phyloP scores from a whole-genome alignment of 176 grass and related monocot species.

The Saccharum officinarum region DNA sequence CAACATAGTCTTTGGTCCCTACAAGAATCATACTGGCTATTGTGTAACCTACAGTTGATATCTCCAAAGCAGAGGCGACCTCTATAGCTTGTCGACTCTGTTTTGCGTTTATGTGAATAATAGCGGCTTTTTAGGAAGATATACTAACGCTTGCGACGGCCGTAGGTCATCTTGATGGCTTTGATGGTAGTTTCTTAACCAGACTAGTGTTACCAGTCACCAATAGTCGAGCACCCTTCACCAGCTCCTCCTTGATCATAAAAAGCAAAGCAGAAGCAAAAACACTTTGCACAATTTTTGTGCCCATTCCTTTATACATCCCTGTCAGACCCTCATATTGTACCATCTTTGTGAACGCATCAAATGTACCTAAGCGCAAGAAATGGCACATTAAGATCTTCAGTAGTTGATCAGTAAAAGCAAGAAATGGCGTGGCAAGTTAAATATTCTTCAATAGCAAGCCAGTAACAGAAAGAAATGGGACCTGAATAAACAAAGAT shows the following conservation, averaged over 20 bases:
- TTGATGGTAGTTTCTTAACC: conserved; percentile 53
- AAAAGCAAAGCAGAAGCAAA: conserved; percentile 95
- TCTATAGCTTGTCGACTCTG: neutral
- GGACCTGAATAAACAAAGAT: neutral
- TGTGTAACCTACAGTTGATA: conserved; percentile 23
- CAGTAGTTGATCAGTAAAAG: neutral
- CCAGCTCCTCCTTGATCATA: conserved; percentile 97
- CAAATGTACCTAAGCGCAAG: conserved; percentile 69
- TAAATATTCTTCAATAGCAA: neutral
- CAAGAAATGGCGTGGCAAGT: neutral
- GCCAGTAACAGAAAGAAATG: neutral
- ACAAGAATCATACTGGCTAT: conserved; percentile 10
- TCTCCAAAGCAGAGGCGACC: conserved; percentile 18
- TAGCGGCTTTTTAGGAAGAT: neutral
- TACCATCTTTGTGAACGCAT: conserved; percentile 83
- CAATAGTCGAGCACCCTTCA: conserved; percentile 77
- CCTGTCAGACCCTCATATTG: conserved; percentile 69
- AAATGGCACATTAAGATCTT: neutral
- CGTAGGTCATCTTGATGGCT: conserved; percentile 37
- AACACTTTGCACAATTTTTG: conserved; percentile 95
- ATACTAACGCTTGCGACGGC: neutral
- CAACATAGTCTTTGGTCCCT: conserved; percentile 23
- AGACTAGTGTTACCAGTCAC: conserved; percentile 59
- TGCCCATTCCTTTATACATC: conserved; percentile 95
- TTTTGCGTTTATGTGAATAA: conserved; percentile 26